These are phyloP conservation scores for Pterula multifida DNA, from an alignment of 1,284 basidiomycete genomes.

Conservation along the genomic window DNA sequence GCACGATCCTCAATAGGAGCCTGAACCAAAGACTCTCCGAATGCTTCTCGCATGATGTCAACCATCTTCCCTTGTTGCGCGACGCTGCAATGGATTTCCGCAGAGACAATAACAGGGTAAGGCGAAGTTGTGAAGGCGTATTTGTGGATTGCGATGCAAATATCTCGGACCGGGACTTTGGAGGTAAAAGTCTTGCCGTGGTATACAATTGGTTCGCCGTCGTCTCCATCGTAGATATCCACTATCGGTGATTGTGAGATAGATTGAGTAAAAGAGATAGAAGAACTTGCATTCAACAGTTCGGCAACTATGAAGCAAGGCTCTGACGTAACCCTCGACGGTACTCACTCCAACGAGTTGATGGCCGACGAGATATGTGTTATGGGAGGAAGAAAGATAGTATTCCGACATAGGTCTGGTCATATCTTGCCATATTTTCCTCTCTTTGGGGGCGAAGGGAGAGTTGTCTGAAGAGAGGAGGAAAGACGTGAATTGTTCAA, in stretches of 20 bases:
- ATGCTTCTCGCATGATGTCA: conserved; percentile 64
- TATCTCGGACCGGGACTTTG: conserved; percentile 75
- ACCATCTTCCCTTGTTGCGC: conserved; percentile 80
- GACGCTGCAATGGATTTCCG: conserved; percentile 84
- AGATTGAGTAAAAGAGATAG: background rate
- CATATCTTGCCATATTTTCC: conserved; percentile 36
- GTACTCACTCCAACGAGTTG: conserved; percentile 67
- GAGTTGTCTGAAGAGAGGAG: conserved; percentile 47
- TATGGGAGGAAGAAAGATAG: conserved; percentile 67
- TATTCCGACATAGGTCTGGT: conserved; percentile 56
- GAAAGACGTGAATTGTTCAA: conserved; percentile 40
- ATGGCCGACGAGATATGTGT: conserved; percentile 68
- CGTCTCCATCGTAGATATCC: conserved; percentile 63
- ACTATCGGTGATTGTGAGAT: conserved; percentile 24
- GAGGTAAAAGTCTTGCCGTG: conserved; percentile 61
- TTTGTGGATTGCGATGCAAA: conserved; percentile 79
- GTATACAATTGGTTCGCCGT: conserved; percentile 17
- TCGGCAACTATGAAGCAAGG: conserved; percentile 57
- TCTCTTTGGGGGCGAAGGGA: conserved; percentile 19
- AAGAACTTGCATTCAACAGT: conserved; percentile 51
- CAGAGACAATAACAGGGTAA: conserved; percentile 90
- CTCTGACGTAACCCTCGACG: conserved; percentile 67
- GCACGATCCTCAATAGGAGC: conserved; percentile 41
- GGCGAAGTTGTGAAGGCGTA: conserved; percentile 92
- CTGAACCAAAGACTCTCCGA: conserved; percentile 67